These are phyloP conservation scores for Nemania bipapillata DNA, from an alignment of 2,329 filamentous ascomycete genomes.

Conservation along the genomic window DNA sequence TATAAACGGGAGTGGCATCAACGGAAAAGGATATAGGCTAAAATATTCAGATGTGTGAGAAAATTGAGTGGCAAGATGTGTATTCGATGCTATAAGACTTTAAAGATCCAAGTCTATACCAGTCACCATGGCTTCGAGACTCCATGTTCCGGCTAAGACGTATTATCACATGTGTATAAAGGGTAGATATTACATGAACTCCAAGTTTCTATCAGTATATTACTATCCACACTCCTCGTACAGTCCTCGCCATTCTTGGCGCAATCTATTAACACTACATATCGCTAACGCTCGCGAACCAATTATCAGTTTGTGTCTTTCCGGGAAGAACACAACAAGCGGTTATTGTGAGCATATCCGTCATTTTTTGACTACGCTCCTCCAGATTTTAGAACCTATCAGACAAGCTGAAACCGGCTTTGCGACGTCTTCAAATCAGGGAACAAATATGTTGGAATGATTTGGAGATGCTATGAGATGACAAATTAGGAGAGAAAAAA, in stretches of 20 bases:
- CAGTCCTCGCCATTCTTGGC: constrained; percentile 15
- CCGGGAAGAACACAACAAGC: constrained; percentile 15
- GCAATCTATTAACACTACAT: constrained; percentile 39
- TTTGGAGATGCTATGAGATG: constrained; percentile 41
- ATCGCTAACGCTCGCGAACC: constrained; percentile 19
- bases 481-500: constrained; percentile 35
- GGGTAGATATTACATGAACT: constrained; percentile 1
- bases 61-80: not conserved
- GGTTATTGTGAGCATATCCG: not conserved
- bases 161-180: not conserved
- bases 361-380: constrained; percentile 16
- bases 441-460: constrained; percentile 36
- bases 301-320: constrained; percentile 29
- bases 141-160: not conserved
- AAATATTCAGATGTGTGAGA: not conserved
- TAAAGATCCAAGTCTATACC: not conserved
- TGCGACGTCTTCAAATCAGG: constrained; percentile 30
- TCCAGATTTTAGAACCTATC: constrained; percentile 21
- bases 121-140: not conserved
- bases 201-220: constrained; percentile 34
- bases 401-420: constrained; percentile 27
- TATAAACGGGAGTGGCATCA: not conserved
- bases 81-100: not conserved
- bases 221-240: constrained; percentile 36
- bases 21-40: not conserved